Evolutionary conservation across 2,329 filamentous ascomycete genomes (phyloP).

Genomic region (Clonostachys rhizophaga): DNA sequence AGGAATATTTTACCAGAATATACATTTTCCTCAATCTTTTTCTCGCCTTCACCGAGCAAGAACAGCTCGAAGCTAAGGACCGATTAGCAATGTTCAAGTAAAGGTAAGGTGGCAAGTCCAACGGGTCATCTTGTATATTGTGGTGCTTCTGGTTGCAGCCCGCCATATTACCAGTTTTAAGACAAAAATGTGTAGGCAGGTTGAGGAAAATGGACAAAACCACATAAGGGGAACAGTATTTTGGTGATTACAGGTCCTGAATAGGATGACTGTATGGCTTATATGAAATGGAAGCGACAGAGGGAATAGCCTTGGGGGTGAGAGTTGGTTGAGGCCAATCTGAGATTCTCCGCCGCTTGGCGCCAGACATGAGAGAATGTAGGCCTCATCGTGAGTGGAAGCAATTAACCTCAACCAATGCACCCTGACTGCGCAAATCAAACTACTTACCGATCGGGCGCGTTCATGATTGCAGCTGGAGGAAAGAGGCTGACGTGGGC

Average conservation of each 20-base stretch:
- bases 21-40: slow-evolving; percentile 84
- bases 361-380: too few relatives aligned
- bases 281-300: too few relatives aligned
- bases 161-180: slow-evolving; percentile 14
- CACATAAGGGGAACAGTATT: not conserved
- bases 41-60: slow-evolving; percentile 80
- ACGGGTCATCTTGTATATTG: slow-evolving; percentile 27
- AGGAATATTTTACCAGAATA: slow-evolving; percentile 71
- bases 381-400: too few relatives aligned
- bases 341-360: too few relatives aligned
- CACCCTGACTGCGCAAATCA: too few relatives aligned
- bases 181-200: not conserved
- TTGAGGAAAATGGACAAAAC: not conserved
- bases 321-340: too few relatives aligned
- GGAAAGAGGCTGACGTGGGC: not conserved
- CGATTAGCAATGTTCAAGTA: not conserved
- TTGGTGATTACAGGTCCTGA: too few relatives aligned
- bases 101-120: not conserved
- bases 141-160: slow-evolving; percentile 30
- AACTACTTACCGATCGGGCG: slow-evolving; percentile 45
- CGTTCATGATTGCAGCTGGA: slow-evolving; percentile 40
- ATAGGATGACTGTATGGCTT: too few relatives aligned
- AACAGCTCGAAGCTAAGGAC: slow-evolving; percentile 83
- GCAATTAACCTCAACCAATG: too few relatives aligned
- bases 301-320: too few relatives aligned